phyloP scores from a whole-genome alignment of 768 basidiomycete genomes.

The Termitomyces sp. region DNA sequence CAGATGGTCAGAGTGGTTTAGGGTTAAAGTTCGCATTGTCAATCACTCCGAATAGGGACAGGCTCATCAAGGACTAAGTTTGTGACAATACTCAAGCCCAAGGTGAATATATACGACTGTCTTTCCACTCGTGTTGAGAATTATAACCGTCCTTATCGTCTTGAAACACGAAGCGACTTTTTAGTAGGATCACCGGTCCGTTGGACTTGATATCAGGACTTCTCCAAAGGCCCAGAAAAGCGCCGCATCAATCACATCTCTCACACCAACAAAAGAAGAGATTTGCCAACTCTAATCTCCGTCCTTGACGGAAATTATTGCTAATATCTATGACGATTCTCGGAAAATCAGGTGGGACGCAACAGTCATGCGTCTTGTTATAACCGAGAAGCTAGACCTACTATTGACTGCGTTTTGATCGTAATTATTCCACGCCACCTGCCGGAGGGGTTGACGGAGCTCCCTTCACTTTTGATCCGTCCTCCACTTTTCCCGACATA shows the following conservation, averaged over 20 bases:
- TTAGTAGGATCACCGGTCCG: background rate
- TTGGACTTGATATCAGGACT: background rate
- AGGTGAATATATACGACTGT: background rate
- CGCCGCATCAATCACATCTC: background rate
- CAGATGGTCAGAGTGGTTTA: background rate
- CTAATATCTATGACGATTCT: background rate
- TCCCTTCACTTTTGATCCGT: background rate
- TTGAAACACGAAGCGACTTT: background rate
- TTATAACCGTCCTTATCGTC: background rate
- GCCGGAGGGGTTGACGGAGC: background rate
- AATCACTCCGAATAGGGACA: background rate
- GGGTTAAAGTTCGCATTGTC: background rate
- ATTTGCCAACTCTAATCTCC: background rate
- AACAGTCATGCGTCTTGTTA: background rate
- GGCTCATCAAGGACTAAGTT: background rate
- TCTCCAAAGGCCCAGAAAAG: background rate
- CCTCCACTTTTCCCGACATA: background rate
- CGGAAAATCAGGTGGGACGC: background rate
- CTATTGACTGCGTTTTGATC: background rate
- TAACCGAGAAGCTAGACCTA: background rate
- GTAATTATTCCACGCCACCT: background rate
- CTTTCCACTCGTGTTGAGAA: background rate
- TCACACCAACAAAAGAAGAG: background rate
- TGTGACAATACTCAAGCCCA: background rate
- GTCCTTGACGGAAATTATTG: background rate